Evolutionary conservation across 345 rosid genomes (phyloP).

Genomic region (Populus deltoides): DNA sequence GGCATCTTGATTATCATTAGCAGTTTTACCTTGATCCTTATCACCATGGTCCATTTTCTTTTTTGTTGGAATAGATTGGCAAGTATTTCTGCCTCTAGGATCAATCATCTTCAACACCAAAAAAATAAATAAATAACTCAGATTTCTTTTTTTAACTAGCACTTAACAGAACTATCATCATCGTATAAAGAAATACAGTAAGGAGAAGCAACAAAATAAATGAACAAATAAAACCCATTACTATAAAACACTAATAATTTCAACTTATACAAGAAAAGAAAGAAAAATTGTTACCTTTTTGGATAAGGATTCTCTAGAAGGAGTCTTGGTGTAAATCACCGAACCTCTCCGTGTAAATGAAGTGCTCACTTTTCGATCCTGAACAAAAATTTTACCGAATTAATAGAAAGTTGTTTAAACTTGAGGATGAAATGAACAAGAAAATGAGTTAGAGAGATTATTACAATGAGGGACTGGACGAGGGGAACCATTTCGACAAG

Average conservation of each 20-base stretch:
- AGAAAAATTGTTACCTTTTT: slow-evolving; percentile 44
- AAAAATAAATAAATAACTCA: not conserved
- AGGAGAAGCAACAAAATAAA: not conserved
- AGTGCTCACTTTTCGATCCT: slow-evolving; percentile 78
- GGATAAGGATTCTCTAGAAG: slow-evolving; percentile 68
- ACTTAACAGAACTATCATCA: no score
- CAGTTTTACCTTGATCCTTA: slow-evolving; percentile 38
- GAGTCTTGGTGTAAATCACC: slow-evolving; percentile 86
- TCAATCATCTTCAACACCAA: slow-evolving; percentile 37
- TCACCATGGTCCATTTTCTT: slow-evolving; percentile 65
- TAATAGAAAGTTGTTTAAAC: not conserved
- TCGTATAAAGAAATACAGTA: not conserved
- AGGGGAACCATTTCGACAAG: slow-evolving; percentile 93
- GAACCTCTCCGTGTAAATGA: slow-evolving; percentile 89
- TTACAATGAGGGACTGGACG: slow-evolving; percentile 83
- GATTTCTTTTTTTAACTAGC: not conserved
- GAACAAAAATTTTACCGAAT: not conserved
- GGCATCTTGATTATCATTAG: slow-evolving; percentile 42
- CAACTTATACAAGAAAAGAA: not conserved
- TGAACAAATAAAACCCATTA: no score
- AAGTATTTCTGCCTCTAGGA: slow-evolving; percentile 56
- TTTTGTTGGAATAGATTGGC: slow-evolving; percentile 57
- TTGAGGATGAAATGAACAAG: not conserved
- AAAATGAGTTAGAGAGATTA: slow-evolving; percentile 4
- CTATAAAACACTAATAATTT: no score